Evolutionary conservation across 1,284 basidiomycete species (phyloP), one percentile per base, ranked within the genome.

Genomic region (Ceratobasidium sp.): DNA sequence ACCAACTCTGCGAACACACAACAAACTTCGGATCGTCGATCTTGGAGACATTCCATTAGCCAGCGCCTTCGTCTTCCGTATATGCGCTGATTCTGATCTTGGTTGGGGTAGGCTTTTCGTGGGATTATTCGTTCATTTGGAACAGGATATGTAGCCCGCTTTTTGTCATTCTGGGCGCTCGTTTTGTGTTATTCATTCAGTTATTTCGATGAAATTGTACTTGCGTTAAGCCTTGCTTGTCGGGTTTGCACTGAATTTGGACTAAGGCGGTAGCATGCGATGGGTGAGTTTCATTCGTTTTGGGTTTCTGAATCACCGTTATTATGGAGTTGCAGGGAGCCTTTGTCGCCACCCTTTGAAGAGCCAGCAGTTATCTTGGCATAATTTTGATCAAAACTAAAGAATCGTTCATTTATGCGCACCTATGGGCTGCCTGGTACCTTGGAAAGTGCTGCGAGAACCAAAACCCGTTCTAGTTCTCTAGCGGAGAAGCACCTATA

Each of bases 131-230:
- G 49, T 51, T 51, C n/a, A 9, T 17, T 17, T 51, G 49, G 49
- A 9, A 51, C 2, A 51, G 17, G 19, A 9, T n/a, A 11, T 51
- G 49, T 51, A 17, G n/a, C 8, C 8, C 8, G 2, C 49, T 19
- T 51, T 51, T 51, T 51, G 49, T 51, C n/a, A 22, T 51, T 51
- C 5, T 51, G 19, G 17, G 49, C 8, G 1, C 19, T 51, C 19
- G n/a, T 29, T 51, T 51, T 51, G 49, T 51, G 49, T 51, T 51
- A 51, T 51, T 51, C 49, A 51, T 51, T 51, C 49, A 51, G 19
- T 51, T 51, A 51, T 51, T 51, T 51, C 8, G 19, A n/a, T 22
- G 49, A n/a, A 51, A 51, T 51, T 29, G 49, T 19, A n/a, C n/a
- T 51, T 19, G 49, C n/a, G 5, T 19, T n/a, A 19, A 43, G 40